These are phyloP conservation scores for Aspergillus versicolor DNA, from an alignment of 2,329 filamentous ascomycete genomes.

Conservation along the genomic window DNA sequence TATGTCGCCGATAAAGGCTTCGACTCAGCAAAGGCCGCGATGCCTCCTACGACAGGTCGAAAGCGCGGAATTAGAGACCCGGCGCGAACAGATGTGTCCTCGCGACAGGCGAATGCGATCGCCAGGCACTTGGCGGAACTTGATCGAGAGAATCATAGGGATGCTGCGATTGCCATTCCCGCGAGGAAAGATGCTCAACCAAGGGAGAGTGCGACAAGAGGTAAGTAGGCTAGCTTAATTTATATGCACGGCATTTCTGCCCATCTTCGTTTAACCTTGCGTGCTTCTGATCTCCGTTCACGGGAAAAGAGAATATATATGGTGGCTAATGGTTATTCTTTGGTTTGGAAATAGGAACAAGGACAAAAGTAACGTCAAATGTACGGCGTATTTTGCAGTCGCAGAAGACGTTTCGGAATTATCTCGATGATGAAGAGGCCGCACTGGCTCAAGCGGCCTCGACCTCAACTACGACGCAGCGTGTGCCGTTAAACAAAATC, in stretches of 20 bases:
- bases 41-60: constrained; percentile 54
- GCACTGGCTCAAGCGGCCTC: constrained; percentile 29
- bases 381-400: constrained; percentile 49
- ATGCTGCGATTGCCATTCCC: constrained; percentile 69
- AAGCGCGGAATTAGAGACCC: constrained; percentile 70
- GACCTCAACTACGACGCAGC: constrained; percentile 13
- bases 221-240: constrained; percentile 11
- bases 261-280: not conserved
- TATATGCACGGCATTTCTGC: not conserved
- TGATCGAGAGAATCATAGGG: constrained; percentile 74
- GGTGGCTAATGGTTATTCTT: not conserved
- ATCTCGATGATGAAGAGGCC: constrained; percentile 53
- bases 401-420: constrained; percentile 51
- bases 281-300: too few relatives aligned
- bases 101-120: constrained; percentile 79
- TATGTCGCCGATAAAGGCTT: constrained; percentile 77
- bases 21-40: constrained; percentile 55
- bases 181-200: constrained; percentile 46
- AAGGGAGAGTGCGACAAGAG: constrained; percentile 43
- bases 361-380: constrained; percentile 47
- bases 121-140: constrained; percentile 79
- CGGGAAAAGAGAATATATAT: not conserved
- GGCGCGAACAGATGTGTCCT: constrained; percentile 65
- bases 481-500: constrained; percentile 19
- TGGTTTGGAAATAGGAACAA: constrained; percentile 24